Evolutionary conservation across 805 yeast species (phyloP), one percentile per base, ranked within the genome.

Genomic region (Torulaspora microellipsoides): DNA sequence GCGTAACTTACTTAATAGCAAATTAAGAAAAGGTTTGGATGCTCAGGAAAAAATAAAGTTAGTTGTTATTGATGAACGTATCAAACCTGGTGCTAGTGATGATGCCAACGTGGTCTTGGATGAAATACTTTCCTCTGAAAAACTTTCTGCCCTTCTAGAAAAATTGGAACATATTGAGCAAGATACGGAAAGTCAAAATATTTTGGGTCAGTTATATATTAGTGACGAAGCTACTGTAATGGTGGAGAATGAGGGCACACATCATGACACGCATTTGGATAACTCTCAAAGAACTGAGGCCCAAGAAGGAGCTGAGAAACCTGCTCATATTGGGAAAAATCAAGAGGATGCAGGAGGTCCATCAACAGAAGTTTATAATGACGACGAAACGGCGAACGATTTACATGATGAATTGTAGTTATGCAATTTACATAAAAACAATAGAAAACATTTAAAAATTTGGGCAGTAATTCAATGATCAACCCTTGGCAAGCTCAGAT

Each of bases 401-500:
- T 34, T 34, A 13, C 40, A 41, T 31, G 45, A 36, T 27, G 45
- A 36, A 15, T 29, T 41, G 15, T 36, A 35, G 25, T 20, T 20
- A 6, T 20, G 8, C 25, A 20, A 5, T 15, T 33, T 33, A 38
- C 17, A 23, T 28, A 20, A 31, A 38, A 38, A 23, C n/a, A 15
- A 10, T 15, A 14, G 17, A 25, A 20, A 10, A 31, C n/a, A n/a
- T 20, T 32, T 20, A 20, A 7, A 20, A 20, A 20, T 7, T 20
- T 20, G 7, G 7, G 25, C 25, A 20, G 25, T 4, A 7, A 20
- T 20, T 31, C 38, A 39, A 27, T 45, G 37, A 11, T 47, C 47
- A 2, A 54, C 15, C 36, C 46, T 49, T 3, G 57, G 55, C 36
- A 58, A 34, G 36, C 57, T 54, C 31, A 56, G 40, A 36, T 46